Base-by-base conservation (phyloP, 2,329 filamentous ascomycete species). In the Monosporascus cannonballus region DNA sequence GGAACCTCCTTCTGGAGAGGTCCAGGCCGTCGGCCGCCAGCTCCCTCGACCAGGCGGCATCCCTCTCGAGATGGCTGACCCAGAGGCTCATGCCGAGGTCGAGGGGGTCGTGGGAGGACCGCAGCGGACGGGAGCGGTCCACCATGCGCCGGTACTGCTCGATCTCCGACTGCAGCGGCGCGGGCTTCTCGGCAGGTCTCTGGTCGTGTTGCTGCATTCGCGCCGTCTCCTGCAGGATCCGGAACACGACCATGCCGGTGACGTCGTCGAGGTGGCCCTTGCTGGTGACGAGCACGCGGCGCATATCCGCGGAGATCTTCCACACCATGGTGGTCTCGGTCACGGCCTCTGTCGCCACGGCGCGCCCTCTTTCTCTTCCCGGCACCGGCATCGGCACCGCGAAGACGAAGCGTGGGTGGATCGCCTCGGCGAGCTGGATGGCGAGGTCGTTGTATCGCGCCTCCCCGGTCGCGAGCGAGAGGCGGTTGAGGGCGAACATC, bases 51-150 rank as follows among this genome's bases (percentile, higher is more conserved):
- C 79, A 83, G 2, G 66, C 63, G 53, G 81, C 77, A 2, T 69
- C 69, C 0, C 63, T 64, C 53, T 75, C 73, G 65, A 80, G 78
- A 54, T 82, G 78, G 22, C 71, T 71, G 45, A 76, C 76, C 80
- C 80, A 84, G 25, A 84, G 60, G 1, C 78, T 76, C 80, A 84
- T 83, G 0, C 80, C 81, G 44, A 84, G 61, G 59, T 84, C 80
- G n/a, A 83, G 63, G 18, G 74, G 67, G 62, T 83, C 80, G 4
- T 61, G 64, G 27, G 76, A 79, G 3, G 74, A 69, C 42, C 69
- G 71, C 48, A 76, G 62, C 18, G 70, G 63, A 1, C 73, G 73
- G 18, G 50, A 36, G 49, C 69, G 63, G 24, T 64, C 62, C 70
- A 81, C 76, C 3, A 82, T 70, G 11, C 67, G 67, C 48, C 69